These are phyloP conservation scores for Cryptococcus sp. DNA, from an alignment of 1,284 basidiomycete species.

Conservation along the genomic window DNA sequence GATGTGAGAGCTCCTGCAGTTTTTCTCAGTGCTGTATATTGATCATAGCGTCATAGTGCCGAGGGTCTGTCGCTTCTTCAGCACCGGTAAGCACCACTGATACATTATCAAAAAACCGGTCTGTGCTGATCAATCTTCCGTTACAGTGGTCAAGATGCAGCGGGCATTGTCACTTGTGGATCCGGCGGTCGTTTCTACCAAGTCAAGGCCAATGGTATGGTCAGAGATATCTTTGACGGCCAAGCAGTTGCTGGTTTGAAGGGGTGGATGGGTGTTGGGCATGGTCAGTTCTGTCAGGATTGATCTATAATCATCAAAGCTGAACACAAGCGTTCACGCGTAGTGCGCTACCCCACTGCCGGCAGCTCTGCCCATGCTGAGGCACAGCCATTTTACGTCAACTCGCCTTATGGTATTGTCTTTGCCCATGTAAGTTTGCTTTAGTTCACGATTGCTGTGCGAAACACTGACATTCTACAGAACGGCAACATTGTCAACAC, in stretches of 20 bases:
- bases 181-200: constrained; percentile 94
- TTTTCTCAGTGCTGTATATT: not conserved
- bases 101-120: constrained; percentile 2
- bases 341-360: constrained; percentile 96
- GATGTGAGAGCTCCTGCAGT: constrained; percentile 57
- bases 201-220: constrained; percentile 99
- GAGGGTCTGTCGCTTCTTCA: constrained; percentile 89
- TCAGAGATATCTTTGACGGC: constrained; percentile 93
- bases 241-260: constrained; percentile 73
- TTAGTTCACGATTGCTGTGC: not conserved
- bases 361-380: constrained; percentile 97
- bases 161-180: constrained; percentile 96
- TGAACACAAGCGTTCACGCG: not conserved
- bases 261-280: constrained; percentile 97
- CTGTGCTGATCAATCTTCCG: not conserved
- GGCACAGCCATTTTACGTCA: constrained; percentile 99
- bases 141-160: constrained; percentile 85
- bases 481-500: constrained; percentile 99
- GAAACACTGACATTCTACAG: constrained; percentile 55
- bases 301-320: not conserved
- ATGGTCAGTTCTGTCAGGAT: constrained; percentile 63
- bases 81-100: constrained; percentile 60
- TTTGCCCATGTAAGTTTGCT: constrained; percentile 82
- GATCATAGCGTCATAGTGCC: constrained; percentile 44
- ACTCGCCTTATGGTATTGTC: constrained; percentile 91